These are phyloP conservation scores for Trichomonascaceae sp. DNA, from an alignment of 1,139 yeast genomes.

Conservation along the genomic window DNA sequence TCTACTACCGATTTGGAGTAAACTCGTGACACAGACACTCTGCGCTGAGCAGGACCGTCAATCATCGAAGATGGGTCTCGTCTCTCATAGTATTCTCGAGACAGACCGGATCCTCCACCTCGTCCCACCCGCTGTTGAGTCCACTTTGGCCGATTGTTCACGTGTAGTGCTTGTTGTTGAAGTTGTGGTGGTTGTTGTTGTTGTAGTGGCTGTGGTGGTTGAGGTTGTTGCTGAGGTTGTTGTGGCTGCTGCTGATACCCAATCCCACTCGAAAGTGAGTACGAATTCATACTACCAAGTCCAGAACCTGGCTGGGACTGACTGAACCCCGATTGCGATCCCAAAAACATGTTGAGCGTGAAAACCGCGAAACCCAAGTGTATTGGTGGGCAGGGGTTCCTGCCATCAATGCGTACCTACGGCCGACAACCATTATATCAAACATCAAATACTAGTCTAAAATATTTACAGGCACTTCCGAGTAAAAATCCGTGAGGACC, in stretches of 20 bases:
- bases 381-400: too few relatives aligned
- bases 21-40: not conserved
- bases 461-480: slow-evolving; percentile 11
- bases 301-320: too few relatives aligned
- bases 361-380: too few relatives aligned
- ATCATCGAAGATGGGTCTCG: not conserved
- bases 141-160: slow-evolving; percentile 3
- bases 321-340: too few relatives aligned
- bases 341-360: too few relatives aligned
- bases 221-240: not conserved
- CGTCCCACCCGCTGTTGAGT: slow-evolving; percentile 2
- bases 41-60: not conserved
- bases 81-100: not conserved
- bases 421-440: too few relatives aligned
- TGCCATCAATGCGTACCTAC: too few relatives aligned
- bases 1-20: slow-evolving; percentile 1
- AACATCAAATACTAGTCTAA: not conserved
- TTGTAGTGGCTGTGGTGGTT: slow-evolving; percentile 3
- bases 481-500: slow-evolving; percentile 10
- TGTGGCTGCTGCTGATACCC: too few relatives aligned
- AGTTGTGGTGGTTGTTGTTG: slow-evolving; percentile 2
- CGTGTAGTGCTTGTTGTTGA: slow-evolving; percentile 2
- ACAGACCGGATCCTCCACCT: slow-evolving; percentile 1
- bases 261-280: too few relatives aligned
- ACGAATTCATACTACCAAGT: too few relatives aligned